Evolutionary conservation across 768 basidiomycete genomes (phyloP).

Genomic region (Dioszegia crocea): DNA sequence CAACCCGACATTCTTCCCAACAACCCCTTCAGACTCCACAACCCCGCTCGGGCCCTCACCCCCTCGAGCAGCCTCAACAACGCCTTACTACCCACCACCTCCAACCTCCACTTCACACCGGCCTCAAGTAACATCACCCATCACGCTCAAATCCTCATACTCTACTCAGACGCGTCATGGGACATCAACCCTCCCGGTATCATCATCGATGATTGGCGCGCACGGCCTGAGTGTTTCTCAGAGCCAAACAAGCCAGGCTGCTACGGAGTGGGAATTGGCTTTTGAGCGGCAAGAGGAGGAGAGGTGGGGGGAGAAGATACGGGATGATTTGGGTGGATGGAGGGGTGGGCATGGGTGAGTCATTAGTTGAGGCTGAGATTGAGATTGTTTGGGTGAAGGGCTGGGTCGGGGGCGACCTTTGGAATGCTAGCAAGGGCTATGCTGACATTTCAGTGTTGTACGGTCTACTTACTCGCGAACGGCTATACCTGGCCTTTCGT

Average conservation of each 20-base stretch:
- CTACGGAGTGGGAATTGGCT: constrained; percentile 31
- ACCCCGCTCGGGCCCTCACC: neutral
- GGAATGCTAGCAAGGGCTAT: no score
- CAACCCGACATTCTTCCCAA: constrained; percentile 6
- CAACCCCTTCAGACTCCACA: neutral
- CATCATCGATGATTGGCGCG: neutral
- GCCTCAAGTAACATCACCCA: neutral
- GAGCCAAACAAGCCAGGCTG: constrained; percentile 5
- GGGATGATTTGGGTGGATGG: constrained; percentile 33
- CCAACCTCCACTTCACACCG: neutral
- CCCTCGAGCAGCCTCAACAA: neutral
- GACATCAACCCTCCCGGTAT: neutral
- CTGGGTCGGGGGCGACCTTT: no score
- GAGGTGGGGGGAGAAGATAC: constrained; percentile 24
- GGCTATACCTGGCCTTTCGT: constrained; percentile 31
- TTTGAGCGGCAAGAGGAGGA: constrained; percentile 18
- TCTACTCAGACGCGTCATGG: neutral
- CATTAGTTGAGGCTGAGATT: neutral
- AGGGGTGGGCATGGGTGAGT: constrained; percentile 37
- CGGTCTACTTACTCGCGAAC: constrained; percentile 39
- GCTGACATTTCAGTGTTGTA: constrained; percentile 20
- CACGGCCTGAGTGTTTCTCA: constrained; percentile 7
- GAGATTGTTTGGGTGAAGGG: no score
- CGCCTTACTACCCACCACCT: constrained; percentile 3
- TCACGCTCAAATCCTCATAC: neutral